These are phyloP conservation scores for Lippia alba DNA, from an alignment of 305 asterid genomes.

Conservation along the genomic window DNA sequence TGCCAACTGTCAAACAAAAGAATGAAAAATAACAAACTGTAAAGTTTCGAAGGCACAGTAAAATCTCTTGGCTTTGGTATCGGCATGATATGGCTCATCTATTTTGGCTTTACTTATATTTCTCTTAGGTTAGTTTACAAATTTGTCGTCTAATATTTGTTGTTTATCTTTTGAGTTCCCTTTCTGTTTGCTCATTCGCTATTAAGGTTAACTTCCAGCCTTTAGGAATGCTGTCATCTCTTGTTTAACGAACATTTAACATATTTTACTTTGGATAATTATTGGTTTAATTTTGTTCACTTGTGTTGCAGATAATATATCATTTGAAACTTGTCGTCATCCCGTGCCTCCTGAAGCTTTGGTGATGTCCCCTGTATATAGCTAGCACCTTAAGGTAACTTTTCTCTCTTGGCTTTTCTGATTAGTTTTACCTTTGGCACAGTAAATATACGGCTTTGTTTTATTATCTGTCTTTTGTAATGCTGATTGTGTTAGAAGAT, in stretches of 20 bases:
- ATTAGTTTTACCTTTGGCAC: no score
- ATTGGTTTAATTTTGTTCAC: slow-evolving; percentile 1
- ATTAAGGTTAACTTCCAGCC: slow-evolving; percentile 26
- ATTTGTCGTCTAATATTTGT: slow-evolving; percentile 32
- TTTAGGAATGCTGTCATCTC: slow-evolving; percentile 18
- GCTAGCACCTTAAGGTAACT: no score
- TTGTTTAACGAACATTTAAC: slow-evolving; percentile 9
- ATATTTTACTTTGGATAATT: slow-evolving; percentile 11
- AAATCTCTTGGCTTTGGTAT: slow-evolving; percentile 23
- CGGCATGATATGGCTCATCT: slow-evolving; percentile 14
- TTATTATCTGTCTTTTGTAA: no score
- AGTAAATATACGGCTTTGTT: no score
- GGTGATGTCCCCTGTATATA: no score
- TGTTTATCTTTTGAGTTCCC: slow-evolving; percentile 21
- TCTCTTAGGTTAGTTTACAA: slow-evolving; percentile 22
- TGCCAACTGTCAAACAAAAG: no score
- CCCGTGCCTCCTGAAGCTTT: no score
- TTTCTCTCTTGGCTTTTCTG: no score
- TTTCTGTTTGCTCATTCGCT: slow-evolving; percentile 12
- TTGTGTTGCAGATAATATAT: slow-evolving; percentile 20
- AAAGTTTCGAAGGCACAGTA: slow-evolving; percentile 18
- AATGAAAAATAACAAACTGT: not conserved
- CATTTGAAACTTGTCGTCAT: slow-evolving; percentile 1
- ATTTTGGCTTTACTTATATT: slow-evolving; percentile 23
- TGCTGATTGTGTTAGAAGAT: no score